Percentiles rank a stretch among this genome's conserved stretches.
Conservation (phyloP, 129 eudicot genomes). For the Centella asiatica region DNA sequence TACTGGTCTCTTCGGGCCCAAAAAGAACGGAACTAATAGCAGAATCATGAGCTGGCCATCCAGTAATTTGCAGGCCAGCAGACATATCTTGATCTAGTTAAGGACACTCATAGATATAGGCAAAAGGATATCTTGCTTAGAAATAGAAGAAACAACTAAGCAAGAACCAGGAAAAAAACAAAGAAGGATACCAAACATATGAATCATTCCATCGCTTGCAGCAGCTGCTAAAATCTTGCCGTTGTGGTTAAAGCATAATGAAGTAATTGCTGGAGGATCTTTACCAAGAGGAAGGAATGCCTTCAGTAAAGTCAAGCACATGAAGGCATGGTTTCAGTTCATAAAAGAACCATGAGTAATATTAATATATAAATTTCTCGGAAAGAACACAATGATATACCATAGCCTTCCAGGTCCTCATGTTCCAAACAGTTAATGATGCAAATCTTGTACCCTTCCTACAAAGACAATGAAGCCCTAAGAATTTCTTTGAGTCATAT, state of each 20-base stretch:
- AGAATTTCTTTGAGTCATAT: background rate
- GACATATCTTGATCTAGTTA: conserved; percentile 75
- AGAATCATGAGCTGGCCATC: conserved; percentile 99
- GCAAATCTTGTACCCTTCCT: conserved; percentile 82
- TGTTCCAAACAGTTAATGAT: conserved; percentile 95
- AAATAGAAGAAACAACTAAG: conserved; percentile 1
- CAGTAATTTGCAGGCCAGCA: conserved; percentile 93
- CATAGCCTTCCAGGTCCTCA: conserved; percentile 98
- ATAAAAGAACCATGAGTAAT: background rate
- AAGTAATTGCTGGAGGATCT: conserved; percentile 96
- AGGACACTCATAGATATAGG: conserved; percentile 23
- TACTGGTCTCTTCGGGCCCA: conserved; percentile 95
- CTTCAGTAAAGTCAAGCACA: conserved; percentile 45
- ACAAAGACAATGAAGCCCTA: conserved; percentile 12
- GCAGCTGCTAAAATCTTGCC: conserved; percentile 98
- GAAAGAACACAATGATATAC: conserved; percentile 30
- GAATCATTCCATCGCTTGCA: conserved; percentile 97
- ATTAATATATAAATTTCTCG: background rate
- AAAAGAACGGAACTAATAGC: conserved; percentile 89
- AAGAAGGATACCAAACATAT: conserved; percentile 95
- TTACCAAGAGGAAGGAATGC: conserved; percentile 99
- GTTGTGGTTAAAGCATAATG: conserved; percentile 93
- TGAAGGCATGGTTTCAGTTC: conserved; percentile 12
- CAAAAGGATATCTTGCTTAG: background rate
- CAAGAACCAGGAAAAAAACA: background rate